Conservation (phyloP, 1,284 basidiomycete species). For the Sporisorium iseilematis-ciliati region DNA sequence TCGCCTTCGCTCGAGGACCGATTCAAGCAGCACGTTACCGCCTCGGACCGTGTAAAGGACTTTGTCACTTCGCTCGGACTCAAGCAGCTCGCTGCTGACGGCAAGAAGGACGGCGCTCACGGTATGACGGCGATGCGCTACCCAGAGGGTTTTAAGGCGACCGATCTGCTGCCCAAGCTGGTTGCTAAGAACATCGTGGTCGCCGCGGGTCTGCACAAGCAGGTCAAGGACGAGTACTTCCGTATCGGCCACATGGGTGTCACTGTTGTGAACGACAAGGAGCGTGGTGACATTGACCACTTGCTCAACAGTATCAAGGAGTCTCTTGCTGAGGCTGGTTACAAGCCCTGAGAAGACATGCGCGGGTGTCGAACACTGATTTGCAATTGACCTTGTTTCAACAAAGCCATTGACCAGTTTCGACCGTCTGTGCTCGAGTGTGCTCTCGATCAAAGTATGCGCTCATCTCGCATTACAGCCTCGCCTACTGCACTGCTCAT, state of each 20-base stretch:
- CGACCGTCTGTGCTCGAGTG: not conserved
- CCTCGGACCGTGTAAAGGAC: constrained; percentile 80
- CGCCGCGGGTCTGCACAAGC: constrained; percentile 89
- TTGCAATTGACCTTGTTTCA: not conserved
- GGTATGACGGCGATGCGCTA: constrained; percentile 69
- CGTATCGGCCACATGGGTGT: constrained; percentile 85
- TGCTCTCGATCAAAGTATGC: too few relatives aligned
- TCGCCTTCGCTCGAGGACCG: constrained; percentile 80
- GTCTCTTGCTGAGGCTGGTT: constrained; percentile 72
- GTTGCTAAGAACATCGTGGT: constrained; percentile 81
- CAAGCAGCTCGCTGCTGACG: constrained; percentile 65
- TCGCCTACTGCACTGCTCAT: too few relatives aligned
- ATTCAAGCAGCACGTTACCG: constrained; percentile 81
- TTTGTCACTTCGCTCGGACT: constrained; percentile 79
- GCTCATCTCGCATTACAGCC: too few relatives aligned
- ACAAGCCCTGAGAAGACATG: constrained; percentile 56
- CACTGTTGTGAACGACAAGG: constrained; percentile 77
- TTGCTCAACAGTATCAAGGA: constrained; percentile 79
- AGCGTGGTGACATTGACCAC: constrained; percentile 77
- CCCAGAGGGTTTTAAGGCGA: constrained; percentile 64
- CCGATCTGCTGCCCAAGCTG: constrained; percentile 71
- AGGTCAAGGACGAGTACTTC: constrained; percentile 80
- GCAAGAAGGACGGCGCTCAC: constrained; percentile 67
- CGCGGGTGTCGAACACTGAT: not conserved
- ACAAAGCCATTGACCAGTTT: not conserved